phyloP scores from a whole-genome alignment of 2,329 filamentous ascomycete species.

The Stagonosporopsis chrysanthemi region DNA sequence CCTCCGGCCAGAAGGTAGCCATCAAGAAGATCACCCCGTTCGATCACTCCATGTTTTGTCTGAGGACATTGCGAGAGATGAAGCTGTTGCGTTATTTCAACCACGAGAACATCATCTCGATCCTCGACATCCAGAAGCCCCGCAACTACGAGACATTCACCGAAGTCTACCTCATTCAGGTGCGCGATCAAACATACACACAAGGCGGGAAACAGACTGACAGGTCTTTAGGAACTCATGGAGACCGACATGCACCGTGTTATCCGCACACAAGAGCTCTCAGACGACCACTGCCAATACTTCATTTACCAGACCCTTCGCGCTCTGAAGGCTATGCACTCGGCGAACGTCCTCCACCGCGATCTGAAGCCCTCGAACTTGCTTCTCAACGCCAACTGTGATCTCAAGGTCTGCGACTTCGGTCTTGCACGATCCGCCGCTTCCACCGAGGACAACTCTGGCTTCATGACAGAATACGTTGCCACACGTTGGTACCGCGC shows the following conservation, averaged over 20 bases:
- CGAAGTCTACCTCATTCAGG: slow-evolving; percentile 98
- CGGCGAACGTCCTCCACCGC: slow-evolving; percentile 95
- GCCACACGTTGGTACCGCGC: slow-evolving; percentile 99
- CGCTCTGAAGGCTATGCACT: slow-evolving; percentile 98
- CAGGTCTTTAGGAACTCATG: slow-evolving; percentile 82
- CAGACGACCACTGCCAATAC: slow-evolving; percentile 99
- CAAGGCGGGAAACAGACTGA: slow-evolving; percentile 17
- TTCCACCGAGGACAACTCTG: slow-evolving; percentile 98
- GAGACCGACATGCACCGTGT: slow-evolving; percentile 99
- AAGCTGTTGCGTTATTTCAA: slow-evolving; percentile 99
- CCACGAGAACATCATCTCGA: slow-evolving; percentile 99
- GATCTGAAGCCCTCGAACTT: slow-evolving; percentile 98
- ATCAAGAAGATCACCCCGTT: slow-evolving; percentile 99
- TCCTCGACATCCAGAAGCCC: slow-evolving; percentile 98
- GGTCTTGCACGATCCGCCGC: slow-evolving; percentile 94
- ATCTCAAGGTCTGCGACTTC: slow-evolving; percentile 98
- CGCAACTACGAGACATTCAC: slow-evolving; percentile 95
- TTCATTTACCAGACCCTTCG: slow-evolving; percentile 99
- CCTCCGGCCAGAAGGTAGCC: slow-evolving; percentile 95
- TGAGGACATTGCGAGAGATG: slow-evolving; percentile 97
- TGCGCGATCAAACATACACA: slow-evolving; percentile 46
- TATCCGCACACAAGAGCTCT: slow-evolving; percentile 97
- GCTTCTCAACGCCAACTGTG: slow-evolving; percentile 96
- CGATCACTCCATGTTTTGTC: slow-evolving; percentile 98
- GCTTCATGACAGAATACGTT: slow-evolving; percentile 99